Percentiles rank a stretch among this genome's conserved stretches.
These are phyloP conservation scores for Talaromyces sp. DNA, from an alignment of 2,329 filamentous ascomycete species.

Conservation along the genomic window DNA sequence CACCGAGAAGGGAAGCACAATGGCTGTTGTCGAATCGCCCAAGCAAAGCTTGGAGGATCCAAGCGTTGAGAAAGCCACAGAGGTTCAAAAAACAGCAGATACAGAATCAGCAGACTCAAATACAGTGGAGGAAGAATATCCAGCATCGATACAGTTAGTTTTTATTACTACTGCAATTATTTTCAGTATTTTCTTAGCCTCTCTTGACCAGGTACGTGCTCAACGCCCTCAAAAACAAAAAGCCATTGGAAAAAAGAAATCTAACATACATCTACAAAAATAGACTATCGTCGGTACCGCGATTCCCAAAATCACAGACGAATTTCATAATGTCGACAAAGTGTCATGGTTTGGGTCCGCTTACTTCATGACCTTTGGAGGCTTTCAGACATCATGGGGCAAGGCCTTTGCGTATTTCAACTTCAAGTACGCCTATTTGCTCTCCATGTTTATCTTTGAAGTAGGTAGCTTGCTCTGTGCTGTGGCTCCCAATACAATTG, in stretches of 20 bases:
- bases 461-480: constrained; percentile 20
- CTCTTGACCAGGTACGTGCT: constrained; percentile 4
- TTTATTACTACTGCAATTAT: constrained; percentile 4
- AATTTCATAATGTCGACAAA: constrained; percentile 1
- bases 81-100: neutral
- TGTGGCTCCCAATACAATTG: constrained; percentile 16
- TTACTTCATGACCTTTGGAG: constrained; percentile 4
- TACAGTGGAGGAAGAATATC: neutral
- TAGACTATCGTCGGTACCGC: constrained; percentile 7
- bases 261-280: neutral
- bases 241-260: neutral
- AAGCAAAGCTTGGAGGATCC: neutral
- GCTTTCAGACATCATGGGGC: constrained; percentile 5
- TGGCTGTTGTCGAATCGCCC: neutral
- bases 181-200: constrained; percentile 2
- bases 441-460: constrained; percentile 22
- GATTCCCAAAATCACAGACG: constrained; percentile 10
- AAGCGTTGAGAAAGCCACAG: neutral
- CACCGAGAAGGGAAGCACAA: neutral
- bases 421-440: constrained; percentile 8
- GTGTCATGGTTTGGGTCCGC: constrained; percentile 6
- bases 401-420: constrained; percentile 4
- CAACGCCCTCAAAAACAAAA: neutral
- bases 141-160: neutral
- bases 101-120: neutral